Conservation (phyloP, 768 basidiomycete species). For the Chalciporus piperatus region DNA sequence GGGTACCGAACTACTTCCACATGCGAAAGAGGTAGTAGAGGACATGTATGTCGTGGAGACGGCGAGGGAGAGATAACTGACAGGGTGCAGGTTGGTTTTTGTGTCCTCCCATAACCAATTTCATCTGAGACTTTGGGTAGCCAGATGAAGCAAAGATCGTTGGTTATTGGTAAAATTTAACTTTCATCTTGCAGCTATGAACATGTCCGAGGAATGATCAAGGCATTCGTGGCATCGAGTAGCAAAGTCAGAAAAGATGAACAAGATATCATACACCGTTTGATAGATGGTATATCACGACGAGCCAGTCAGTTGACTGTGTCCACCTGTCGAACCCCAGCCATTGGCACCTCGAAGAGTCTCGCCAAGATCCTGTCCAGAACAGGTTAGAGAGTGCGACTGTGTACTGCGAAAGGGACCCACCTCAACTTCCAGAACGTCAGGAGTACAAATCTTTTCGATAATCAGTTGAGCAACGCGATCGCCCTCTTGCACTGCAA, state of each 20-base stretch:
- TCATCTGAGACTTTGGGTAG: not conserved
- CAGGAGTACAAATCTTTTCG: slow-evolving; percentile 85
- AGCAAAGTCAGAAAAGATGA: not conserved
- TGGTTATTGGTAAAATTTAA: not conserved
- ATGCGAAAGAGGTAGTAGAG: slow-evolving; percentile 46
- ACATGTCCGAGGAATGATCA: not conserved
- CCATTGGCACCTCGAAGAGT: slow-evolving; percentile 83
- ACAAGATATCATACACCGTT: slow-evolving; percentile 3
- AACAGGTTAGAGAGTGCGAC: not conserved
- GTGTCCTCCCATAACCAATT: not conserved
- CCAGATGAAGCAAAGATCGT: not conserved
- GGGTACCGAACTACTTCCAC: slow-evolving; percentile 47
- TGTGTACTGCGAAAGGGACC: slow-evolving; percentile 5
- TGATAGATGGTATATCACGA: slow-evolving; percentile 1
- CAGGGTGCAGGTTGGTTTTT: slow-evolving; percentile 2
- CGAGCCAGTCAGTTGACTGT: slow-evolving; percentile 41
- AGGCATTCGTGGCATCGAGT: not conserved
- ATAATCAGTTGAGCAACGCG: slow-evolving; percentile 95
- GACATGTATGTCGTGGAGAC: slow-evolving; percentile 65
- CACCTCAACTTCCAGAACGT: slow-evolving; percentile 82
- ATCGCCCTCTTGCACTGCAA: slow-evolving; percentile 84
- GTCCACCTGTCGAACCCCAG: slow-evolving; percentile 95
- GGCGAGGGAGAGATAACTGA: slow-evolving; percentile 25
- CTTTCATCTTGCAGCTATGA: not conserved
- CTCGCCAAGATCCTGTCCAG: slow-evolving; percentile 70